Conservation (phyloP, 306 rosid genomes). For the Potentilla sterilis region DNA sequence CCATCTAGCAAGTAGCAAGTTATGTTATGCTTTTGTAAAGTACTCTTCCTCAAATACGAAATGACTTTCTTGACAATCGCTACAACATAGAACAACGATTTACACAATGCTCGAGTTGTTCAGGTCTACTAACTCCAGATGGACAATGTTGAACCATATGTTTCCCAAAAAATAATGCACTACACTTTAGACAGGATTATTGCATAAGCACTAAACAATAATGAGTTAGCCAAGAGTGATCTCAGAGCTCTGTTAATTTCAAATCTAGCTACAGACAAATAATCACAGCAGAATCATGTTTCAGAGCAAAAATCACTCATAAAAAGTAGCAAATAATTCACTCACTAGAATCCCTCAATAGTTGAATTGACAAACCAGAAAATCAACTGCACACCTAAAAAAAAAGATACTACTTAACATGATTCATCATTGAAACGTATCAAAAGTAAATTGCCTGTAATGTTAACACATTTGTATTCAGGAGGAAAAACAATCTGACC, state of each 20-base stretch:
- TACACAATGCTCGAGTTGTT: neutral
- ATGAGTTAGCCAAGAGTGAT: neutral
- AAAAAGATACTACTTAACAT: neutral
- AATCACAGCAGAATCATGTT: neutral
- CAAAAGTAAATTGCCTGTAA: neutral
- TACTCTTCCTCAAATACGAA: neutral
- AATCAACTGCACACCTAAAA: neutral
- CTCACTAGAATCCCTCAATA: neutral
- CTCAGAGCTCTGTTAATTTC: neutral
- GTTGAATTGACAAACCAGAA: conserved; percentile 2
- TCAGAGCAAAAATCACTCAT: neutral
- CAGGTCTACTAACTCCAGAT: neutral
- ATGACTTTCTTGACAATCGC: neutral
- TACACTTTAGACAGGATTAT: neutral
- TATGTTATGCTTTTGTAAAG: neutral
- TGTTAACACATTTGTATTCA: neutral
- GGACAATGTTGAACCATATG: neutral
- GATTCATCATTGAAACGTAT: neutral
- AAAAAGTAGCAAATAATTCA: neutral
- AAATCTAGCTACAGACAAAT: neutral
- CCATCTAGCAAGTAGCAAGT: neutral
- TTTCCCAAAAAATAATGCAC: neutral
- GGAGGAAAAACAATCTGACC: conserved; percentile 38
- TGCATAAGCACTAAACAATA: neutral
- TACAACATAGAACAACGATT: neutral